These are phyloP conservation scores for Claviceps maximensis DNA, from an alignment of 2,329 filamentous ascomycete genomes.

Conservation along the genomic window DNA sequence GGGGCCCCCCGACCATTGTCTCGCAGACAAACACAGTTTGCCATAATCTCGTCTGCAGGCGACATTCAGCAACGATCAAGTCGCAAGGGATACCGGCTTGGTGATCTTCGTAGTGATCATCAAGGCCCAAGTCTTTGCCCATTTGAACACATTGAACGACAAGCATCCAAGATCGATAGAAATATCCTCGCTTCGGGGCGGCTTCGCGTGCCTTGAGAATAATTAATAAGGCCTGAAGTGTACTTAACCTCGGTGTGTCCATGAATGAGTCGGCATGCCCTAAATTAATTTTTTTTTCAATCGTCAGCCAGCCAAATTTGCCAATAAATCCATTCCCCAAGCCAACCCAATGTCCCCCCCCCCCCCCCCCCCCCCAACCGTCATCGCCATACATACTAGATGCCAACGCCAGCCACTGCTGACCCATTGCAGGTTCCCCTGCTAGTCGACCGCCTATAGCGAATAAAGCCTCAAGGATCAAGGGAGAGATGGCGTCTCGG, in stretches of 20 bases:
- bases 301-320: not conserved
- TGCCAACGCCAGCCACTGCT: slow-evolving; percentile 86
- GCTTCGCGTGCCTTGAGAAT: slow-evolving; percentile 84
- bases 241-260: slow-evolving; percentile 80
- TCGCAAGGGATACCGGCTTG: slow-evolving; percentile 58
- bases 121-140: slow-evolving; percentile 79
- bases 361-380: not conserved
- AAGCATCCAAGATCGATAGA: slow-evolving; percentile 94
- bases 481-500: slow-evolving; percentile 71
- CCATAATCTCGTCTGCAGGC: slow-evolving; percentile 79
- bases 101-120: slow-evolving; percentile 76
- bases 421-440: slow-evolving; percentile 70
- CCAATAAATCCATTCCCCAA: not conserved
- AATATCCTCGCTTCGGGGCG: slow-evolving; percentile 87
- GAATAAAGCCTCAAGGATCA: slow-evolving; percentile 82
- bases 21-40: slow-evolving; percentile 77
- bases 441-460: slow-evolving; percentile 75
- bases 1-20: slow-evolving; percentile 83
- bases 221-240: slow-evolving; percentile 77
- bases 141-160: slow-evolving; percentile 86
- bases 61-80: slow-evolving; percentile 58
- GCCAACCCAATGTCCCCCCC: no score
- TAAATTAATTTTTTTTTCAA: no score
- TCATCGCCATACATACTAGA: slow-evolving; percentile 43
- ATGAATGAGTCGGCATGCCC: slow-evolving; percentile 89